Base-by-base conservation (phyloP, 108 stramenopile species). In the Nannochloropsis salina region DNA sequence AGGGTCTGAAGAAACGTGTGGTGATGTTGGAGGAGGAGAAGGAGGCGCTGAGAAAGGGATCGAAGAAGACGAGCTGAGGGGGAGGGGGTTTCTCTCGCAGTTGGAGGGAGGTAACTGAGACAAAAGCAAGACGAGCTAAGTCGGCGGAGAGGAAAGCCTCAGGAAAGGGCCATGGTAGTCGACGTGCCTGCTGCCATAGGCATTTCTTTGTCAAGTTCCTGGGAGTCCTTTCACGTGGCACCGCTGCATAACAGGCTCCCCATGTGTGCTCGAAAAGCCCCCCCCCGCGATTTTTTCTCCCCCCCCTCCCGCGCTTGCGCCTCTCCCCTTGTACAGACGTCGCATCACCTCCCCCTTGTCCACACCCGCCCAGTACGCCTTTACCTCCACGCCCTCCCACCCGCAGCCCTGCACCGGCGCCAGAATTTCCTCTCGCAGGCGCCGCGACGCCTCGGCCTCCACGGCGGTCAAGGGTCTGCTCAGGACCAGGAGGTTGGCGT, bases 11-110 rank as follows among this genome's bases (percentile, higher is more conserved):
- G 2, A 80, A 84, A 12, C 81, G 61, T 15, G 41, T 47, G 18
- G 86, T n/a, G 6, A 82, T 18, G 11, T 42, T 31, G 22, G 86
- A 44, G 42, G 86, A 83, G 42, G 86, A 87, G 43, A 61, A 81
- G 9, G 82, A 42, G 31, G 81, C 4, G 20, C 80, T 45, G 44
- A 79, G 44, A 43, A 61, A 41, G 43, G 83, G 79, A 44, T 82
- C 81, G 41, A 84, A 83, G n/a, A 80, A 61, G 8, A 84, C 45
- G 9, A 42, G 45, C 21, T 80, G 40, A 18, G 84, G 42, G 8
- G 88, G 61, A 41, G 86, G 20, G 81, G 45, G 4, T 80, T 44
- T 61, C 79, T 44, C 9, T 47, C 2, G 9, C 82, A 5, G 1
- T 74, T 15, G 61, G n/a, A 74, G n/a, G 61, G 61, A 74, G 61